Base-by-base conservation (phyloP, 2,329 filamentous ascomycete genomes). In the Phyllosticta citrichinensis region DNA sequence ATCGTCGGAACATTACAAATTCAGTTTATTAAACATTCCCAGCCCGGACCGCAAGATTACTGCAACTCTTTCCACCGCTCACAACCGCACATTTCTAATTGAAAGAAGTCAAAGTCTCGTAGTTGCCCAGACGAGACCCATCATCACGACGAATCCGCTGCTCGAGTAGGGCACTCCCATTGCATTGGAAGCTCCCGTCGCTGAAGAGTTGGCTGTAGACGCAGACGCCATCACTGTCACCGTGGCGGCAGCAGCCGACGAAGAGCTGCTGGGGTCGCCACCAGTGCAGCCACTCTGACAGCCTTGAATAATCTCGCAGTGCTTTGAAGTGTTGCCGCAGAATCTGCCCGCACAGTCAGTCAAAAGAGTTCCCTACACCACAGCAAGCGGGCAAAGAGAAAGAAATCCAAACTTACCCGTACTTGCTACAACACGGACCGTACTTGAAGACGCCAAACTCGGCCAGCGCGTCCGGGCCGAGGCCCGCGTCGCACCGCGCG, bases 261-360 rank as follows among this genome's bases (percentile, higher is more conserved):
- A 50, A 14, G 55, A 40, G 52, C 33, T 52, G 25, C 8, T 47
- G 50, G 53, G 25, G 10, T 27, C 55, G 11, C 33, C 60, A 9
- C 55, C 60, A 19, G 40, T 54, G 30, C 60, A 62, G 6, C 60
- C 60, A 17, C 51, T 62, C 52, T 62, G 60, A 12, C 60, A 62
- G 5, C 60, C 60, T 12, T 22, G 17, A 20, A 12, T 10, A 8
- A 12, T 22, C 22, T 55, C 52, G 33, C 60, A 62, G 12, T 57
- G 60, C 19, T 10, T 55, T 5, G 47, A 27, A n/a, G 60, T 62
- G 17, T 55, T 62, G 5, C 60, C 60, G n/a, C 60, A 57, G 11
- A 54, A 62, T 17, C 56, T 57, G 22, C 22, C 1, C 3, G 5
- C 2, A 22, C 1, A 11, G 10, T 57, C 33, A 57, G 55, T 22